A percentile compares a stretch with the other conserved stretches of the same genome.
These are phyloP conservation scores for Phoma herbarum DNA, from an alignment of 2,329 filamentous ascomycete species.

Conservation along the genomic window DNA sequence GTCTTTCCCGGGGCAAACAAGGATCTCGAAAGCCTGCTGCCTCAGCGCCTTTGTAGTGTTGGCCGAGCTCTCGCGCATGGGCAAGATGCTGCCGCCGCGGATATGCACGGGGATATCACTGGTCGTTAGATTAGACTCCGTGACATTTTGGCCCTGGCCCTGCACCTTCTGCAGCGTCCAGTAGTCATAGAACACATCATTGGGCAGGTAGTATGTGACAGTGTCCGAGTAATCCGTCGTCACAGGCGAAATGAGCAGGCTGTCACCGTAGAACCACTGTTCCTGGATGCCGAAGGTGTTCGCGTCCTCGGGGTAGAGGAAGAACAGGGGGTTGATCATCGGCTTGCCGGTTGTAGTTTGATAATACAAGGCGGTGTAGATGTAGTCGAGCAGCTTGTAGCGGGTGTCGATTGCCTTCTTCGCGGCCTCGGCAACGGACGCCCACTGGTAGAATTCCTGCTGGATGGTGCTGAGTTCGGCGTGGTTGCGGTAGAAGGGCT, in stretches of 20 bases:
- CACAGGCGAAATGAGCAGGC: constrained; percentile 66
- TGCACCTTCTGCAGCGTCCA: constrained; percentile 60
- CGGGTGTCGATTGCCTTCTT: constrained; percentile 74
- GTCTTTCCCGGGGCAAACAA: constrained; percentile 71
- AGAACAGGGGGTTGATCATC: constrained; percentile 75
- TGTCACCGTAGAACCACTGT: constrained; percentile 68
- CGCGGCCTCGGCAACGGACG: constrained; percentile 68
- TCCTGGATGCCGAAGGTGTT: constrained; percentile 62
- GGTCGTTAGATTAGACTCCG: constrained; percentile 56
- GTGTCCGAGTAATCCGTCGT: constrained; percentile 61
- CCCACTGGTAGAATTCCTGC: constrained; percentile 80
- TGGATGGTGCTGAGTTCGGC: constrained; percentile 62
- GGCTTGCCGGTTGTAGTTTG: constrained; percentile 70
- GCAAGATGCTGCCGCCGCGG: constrained; percentile 71
- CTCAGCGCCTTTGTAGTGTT: constrained; percentile 72
- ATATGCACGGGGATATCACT: constrained; percentile 73
- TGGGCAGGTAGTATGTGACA: constrained; percentile 65
- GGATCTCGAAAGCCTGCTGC: constrained; percentile 72
- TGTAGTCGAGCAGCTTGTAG: constrained; percentile 81
- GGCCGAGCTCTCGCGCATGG: constrained; percentile 63
- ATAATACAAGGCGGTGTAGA: constrained; percentile 74
- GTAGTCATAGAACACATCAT: constrained; percentile 69
- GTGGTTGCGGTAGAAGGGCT: constrained; percentile 80
- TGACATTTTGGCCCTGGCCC: constrained; percentile 58
- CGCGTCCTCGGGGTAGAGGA: constrained; percentile 68